Evolutionary conservation across 176 grass and related monocot species (phyloP), one percentile per base, ranked within the genome.

Genomic region (Cymbopogon citratus): DNA sequence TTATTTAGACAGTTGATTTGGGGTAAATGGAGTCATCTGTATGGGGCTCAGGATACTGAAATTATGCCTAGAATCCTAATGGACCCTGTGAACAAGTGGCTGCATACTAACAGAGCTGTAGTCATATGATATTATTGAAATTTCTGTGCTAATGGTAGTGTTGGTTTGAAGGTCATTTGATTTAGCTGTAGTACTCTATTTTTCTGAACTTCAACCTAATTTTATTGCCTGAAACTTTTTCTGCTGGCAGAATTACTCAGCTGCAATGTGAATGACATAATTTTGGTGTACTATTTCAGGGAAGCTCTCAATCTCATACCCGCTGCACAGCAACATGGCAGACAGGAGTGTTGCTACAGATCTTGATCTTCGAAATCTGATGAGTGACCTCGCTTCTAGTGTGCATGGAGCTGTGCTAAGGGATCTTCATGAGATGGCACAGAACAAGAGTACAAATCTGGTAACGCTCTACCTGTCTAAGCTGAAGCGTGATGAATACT

Each of bases 291-390:
- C 63, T 26, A 23, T 83, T 64, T 11, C 86, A 98, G 92, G 92
- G 93, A 95, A 79, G 84, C 95, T 33, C 88, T 95, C 7, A 92
- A 93, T 87, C 87, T 95, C 73, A 83, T 87, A 36, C 82, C 43
- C 81, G 18, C 71, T 89, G 69, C 63, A 75, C 29, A 89, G 94
- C 63, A 89, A 89, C 81, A 87, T 68, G 77, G 45, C 63, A 0
- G 92, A 92, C 75, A 91, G 88, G 57, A 81, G 11, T 3, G 44
- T 77, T 0, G 81, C 38, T 33, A 61, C 64, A 0, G 90, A 98
- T 51, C 84, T 94, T 65, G 92, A 90, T 31, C 86, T 98, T 66
- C 38, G 8, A 40, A 40, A 9, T 7, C 38, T 40, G 38, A 40
- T 40, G 0, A 40, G 8, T 43, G 40, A 43, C 40, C 40, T 12